Evolutionary conservation across 2,329 filamentous ascomycete genomes (phyloP), one percentile per base, ranked within the genome.

Genomic region (Xylaria sp.): DNA sequence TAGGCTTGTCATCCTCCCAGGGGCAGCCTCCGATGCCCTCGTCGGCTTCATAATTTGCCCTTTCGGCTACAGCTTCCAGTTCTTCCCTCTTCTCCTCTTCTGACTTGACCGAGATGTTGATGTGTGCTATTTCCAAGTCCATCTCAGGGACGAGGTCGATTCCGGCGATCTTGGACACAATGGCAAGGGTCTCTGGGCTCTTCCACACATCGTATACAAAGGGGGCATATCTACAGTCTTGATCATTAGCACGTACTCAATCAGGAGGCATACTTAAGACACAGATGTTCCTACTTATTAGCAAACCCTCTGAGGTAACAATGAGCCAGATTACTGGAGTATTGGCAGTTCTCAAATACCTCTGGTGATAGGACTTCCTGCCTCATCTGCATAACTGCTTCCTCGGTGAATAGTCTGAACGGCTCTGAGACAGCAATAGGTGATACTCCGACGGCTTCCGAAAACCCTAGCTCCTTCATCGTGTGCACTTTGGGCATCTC

Each of bases 401-500:
- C 88, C 39, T 83, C 75, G 12, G 86, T 87, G 78, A 92, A 92
- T 28, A 92, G 82, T 3, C 83, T 83, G 77, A 92, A 92, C 0
- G 89, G 89, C 67, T 91, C 86, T 0, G 89, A 90, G 61, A 90
- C 89, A 13, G 89, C 90, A 58, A 89, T 82, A 0, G 85, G 84
- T 1, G 90, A 92, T 31, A 92, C 83, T 4, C 89, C 90, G 59
- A 81, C 82, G 64, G 83, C 82, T 43, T 87, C 82, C 1, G 82
- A 76, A 49, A 87, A 86, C 1, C 86, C 88, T 61, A 91, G 81
- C 39, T 91, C 89, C 73, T 86, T 83, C 89, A 91, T 91, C 20
- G 83, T 86, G 73, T 88, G 79, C 54, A 87, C 80, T 70, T 86
- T 83, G 15, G 83, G 80, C 12, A 86, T 84, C 15, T 83, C 76